phyloP scores from a whole-genome alignment of 2,329 filamentous ascomycete genomes.

The Emergomyces orientalis region DNA sequence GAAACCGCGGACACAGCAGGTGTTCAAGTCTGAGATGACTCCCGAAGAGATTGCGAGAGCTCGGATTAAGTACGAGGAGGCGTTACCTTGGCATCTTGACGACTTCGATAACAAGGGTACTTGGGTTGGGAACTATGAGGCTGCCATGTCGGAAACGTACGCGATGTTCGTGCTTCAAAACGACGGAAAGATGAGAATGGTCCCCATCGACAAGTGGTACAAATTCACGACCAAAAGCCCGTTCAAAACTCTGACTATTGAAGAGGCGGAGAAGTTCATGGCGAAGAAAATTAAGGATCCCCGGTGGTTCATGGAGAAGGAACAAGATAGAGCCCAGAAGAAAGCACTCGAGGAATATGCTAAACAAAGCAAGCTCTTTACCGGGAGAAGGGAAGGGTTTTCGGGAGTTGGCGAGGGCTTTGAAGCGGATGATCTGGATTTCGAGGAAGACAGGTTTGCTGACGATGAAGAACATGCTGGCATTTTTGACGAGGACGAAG shows the following conservation, averaged over 20 bases:
- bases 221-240: constrained; percentile 47
- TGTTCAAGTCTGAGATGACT: constrained; percentile 70
- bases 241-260: constrained; percentile 67
- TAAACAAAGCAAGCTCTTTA: constrained; percentile 38
- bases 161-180: constrained; percentile 71
- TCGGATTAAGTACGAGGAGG: constrained; percentile 76
- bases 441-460: constrained; percentile 66
- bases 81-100: constrained; percentile 91
- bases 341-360: constrained; percentile 51
- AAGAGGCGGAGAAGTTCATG: constrained; percentile 79
- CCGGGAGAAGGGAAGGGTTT: constrained; percentile 37
- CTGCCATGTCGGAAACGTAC: constrained; percentile 69
- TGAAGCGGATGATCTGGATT: constrained; percentile 58
- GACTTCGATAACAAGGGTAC: constrained; percentile 93
- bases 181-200: constrained; percentile 64
- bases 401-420: constrained; percentile 41
- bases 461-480: constrained; percentile 75
- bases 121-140: constrained; percentile 87
- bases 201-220: constrained; percentile 95
- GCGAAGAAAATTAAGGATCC: constrained; percentile 65
- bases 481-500: constrained; percentile 76
- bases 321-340: constrained; percentile 44
- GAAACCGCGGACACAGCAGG: constrained; percentile 75
- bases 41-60: constrained; percentile 60
- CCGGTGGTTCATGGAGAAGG: constrained; percentile 66